Evolutionary conservation across 2,329 filamentous ascomycete species (phyloP).

Genomic region (Botrytis medusae): DNA sequence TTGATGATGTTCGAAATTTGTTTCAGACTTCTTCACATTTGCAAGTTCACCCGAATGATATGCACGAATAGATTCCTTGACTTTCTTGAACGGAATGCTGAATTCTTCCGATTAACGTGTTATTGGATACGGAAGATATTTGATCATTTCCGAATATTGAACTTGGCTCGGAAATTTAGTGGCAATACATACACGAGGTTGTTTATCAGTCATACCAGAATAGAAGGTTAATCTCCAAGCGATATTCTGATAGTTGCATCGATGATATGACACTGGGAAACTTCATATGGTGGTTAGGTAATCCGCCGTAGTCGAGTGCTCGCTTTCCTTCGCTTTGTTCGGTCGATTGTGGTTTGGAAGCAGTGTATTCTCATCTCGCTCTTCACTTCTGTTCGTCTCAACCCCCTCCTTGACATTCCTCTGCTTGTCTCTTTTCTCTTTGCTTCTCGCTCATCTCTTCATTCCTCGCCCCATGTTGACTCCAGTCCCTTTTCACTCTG

Average conservation of each 20-base stretch:
- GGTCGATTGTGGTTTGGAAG: not conserved
- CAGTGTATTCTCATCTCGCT: not conserved
- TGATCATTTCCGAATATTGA: not conserved
- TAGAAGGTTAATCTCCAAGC: not conserved
- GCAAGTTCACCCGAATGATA: not conserved
- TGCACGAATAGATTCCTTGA: not conserved
- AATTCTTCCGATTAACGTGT: not conserved
- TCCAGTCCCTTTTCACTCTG: too few relatives aligned
- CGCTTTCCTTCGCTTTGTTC: not conserved
- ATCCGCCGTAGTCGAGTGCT: not conserved
- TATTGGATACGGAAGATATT: not conserved
- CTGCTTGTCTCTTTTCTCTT: not conserved
- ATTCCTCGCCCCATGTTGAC: too few relatives aligned
- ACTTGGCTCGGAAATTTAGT: not conserved
- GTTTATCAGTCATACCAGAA: not conserved
- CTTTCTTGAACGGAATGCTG: not conserved
- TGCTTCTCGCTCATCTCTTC: too few relatives aligned
- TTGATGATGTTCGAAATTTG: not conserved
- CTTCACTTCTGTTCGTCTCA: not conserved
- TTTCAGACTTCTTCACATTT: not conserved
- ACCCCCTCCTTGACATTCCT: not conserved
- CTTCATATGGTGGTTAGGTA: not conserved
- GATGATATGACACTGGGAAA: not conserved
- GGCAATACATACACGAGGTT: constrained; percentile 3
- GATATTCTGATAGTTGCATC: not conserved